Conservation (phyloP, 2,329 filamentous ascomycete genomes). For the Colletotrichum sp. region DNA sequence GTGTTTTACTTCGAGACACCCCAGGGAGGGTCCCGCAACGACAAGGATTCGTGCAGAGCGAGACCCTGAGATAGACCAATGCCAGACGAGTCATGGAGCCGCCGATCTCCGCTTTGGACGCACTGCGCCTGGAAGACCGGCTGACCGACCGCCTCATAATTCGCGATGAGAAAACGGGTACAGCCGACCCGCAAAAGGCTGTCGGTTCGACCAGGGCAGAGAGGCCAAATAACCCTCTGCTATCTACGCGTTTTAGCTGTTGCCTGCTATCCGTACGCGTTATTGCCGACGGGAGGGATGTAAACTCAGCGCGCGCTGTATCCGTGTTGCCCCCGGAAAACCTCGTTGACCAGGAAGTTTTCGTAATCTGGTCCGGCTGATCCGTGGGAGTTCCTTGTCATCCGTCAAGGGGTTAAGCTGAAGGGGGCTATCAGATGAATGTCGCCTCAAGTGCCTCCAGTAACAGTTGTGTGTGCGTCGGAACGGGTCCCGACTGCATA, state of each 20-base stretch:
- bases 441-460: not conserved
- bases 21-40: not conserved
- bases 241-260: not conserved
- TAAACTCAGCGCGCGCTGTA: not conserved
- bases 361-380: not conserved
- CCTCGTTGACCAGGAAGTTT: not conserved
- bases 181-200: not conserved
- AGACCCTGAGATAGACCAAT: not conserved
- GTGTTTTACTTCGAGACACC: constrained; percentile 3
- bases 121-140: not conserved
- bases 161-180: not conserved
- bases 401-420: not conserved
- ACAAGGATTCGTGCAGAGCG: not conserved
- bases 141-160: not conserved
- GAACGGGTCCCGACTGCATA: not conserved
- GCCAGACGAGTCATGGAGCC: constrained; percentile 8
- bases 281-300: not conserved
- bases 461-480: not conserved
- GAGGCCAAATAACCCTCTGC: not conserved
- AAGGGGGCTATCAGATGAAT: not conserved
- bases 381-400: not conserved
- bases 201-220: not conserved
- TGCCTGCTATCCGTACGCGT: not conserved
- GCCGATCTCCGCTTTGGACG: not conserved
- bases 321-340: not conserved